Percentiles rank a stretch among this genome's conserved stretches.
These are phyloP conservation scores for Escovopsis sp. DNA, from an alignment of 2,329 filamentous ascomycete species.

Conservation along the genomic window DNA sequence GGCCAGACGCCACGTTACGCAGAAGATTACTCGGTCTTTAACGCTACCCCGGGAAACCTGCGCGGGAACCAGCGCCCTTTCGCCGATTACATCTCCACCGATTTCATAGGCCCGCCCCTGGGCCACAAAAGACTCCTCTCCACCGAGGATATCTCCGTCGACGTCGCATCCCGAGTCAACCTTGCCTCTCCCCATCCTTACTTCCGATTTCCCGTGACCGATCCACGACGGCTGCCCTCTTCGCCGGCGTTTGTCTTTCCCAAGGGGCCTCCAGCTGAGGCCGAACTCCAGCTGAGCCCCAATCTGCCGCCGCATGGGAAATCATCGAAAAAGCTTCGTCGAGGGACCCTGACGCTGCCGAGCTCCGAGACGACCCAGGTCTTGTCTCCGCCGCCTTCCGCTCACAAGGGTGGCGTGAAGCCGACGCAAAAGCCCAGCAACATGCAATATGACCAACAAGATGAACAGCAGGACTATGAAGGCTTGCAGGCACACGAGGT, in stretches of 20 bases:
- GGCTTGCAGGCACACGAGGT: constrained; percentile 36
- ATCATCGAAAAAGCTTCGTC: constrained; percentile 31
- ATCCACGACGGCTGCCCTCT: constrained; percentile 42
- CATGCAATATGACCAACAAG: constrained; percentile 45
- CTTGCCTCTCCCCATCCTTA: constrained; percentile 40
- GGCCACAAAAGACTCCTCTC: constrained; percentile 38
- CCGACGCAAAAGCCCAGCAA: constrained; percentile 37
- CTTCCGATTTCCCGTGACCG: constrained; percentile 42
- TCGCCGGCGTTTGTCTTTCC: constrained; percentile 29
- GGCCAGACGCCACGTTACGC: constrained; percentile 48
- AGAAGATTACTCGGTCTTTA: constrained; percentile 52
- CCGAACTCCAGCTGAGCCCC: constrained; percentile 15
- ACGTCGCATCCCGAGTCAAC: constrained; percentile 47
- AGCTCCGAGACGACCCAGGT: constrained; percentile 30
- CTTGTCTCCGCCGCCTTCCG: constrained; percentile 45
- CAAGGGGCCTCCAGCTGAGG: constrained; percentile 16
- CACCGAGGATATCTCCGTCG: constrained; percentile 31
- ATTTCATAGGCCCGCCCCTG: constrained; percentile 19
- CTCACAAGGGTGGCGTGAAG: constrained; percentile 39
- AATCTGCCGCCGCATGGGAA: constrained; percentile 11
- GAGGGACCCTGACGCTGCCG: constrained; percentile 21
- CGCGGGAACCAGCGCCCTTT: constrained; percentile 31
- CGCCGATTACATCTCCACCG: constrained; percentile 27
- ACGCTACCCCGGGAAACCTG: constrained; percentile 46
- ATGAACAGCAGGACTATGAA: constrained; percentile 35